Evolutionary conservation across 163 green algal genomes (phyloP).

Genomic region (Chlamydomonas reinhardtii): DNA sequence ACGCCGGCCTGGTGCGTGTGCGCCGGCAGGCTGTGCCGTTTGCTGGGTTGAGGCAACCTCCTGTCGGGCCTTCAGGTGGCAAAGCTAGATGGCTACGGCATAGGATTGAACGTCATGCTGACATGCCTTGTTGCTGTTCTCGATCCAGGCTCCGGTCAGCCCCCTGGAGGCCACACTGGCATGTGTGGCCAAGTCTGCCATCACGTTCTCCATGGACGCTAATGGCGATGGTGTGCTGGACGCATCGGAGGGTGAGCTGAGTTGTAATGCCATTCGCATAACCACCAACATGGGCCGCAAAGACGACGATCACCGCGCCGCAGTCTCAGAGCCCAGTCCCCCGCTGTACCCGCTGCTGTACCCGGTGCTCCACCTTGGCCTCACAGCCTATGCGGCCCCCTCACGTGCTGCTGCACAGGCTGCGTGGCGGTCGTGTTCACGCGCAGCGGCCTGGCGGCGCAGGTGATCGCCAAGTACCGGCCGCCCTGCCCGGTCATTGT

Average conservation of each 20-base stretch:
- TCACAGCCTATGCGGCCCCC: too few species aligned
- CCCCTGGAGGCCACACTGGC: conserved; percentile 67
- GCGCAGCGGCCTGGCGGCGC: conserved; percentile 33
- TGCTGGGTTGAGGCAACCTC: too few species aligned
- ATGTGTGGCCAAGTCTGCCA: conserved; percentile 60
- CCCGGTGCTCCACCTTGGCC: too few species aligned
- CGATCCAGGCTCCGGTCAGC: conserved; percentile 58
- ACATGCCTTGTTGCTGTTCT: not conserved
- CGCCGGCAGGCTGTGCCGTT: too few species aligned
- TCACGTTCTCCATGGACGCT: conserved; percentile 62
- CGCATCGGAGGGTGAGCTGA: conserved; percentile 51
- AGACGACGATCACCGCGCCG: too few species aligned
- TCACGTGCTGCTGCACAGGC: conserved; percentile 36
- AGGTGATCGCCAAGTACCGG: conserved; percentile 74
- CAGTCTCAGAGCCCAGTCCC: too few species aligned
- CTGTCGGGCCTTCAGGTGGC: too few species aligned
- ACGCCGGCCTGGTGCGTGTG: conserved; percentile 16
- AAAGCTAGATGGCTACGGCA: too few species aligned
- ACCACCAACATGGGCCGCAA: too few species aligned
- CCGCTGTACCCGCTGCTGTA: too few species aligned
- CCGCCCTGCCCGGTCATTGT: conserved; percentile 72
- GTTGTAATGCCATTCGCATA: not conserved
- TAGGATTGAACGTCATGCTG: too few species aligned
- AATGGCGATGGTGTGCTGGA: conserved; percentile 67
- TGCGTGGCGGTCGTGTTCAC: conserved; percentile 59